Evolutionary conservation across 345 rosid species (phyloP), one percentile per base, ranked within the genome.

Genomic region (Hibiscus mutabilis): DNA sequence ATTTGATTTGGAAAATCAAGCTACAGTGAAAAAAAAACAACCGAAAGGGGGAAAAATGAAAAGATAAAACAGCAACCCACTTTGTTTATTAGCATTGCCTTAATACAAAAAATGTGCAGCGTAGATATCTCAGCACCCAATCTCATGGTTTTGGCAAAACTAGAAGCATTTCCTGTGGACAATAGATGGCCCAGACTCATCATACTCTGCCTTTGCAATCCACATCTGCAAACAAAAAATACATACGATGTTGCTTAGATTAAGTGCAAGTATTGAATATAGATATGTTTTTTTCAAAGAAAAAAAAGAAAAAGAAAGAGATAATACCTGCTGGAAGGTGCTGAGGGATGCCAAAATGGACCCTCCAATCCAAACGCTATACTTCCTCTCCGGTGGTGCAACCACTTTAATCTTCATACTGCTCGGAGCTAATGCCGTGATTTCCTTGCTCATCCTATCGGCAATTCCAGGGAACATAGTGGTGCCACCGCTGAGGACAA

Each of bases 371-470:
- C 53, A 47, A 47, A 15, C 53, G 53, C 53, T 47, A 47, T 47
- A 47, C 53, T 47, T 47, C 53, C 53, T 13, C 53, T 13, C 53
- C n/a, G 53, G 53, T 47, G 53, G 53, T 47, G n/a, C 53, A 47
- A 47, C 53, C 53, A 47, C 53, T 47, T 47, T 47, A 14, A 47
- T 47, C n/a, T 47, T 47, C 53, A 47, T 47, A 12, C n/a, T 47
- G 53, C 53, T 47, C 4, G 53, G 74, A 35, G 92, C 87, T 68
- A 86, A 79, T 24, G 96, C 89, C 4, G 84, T 80, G 49, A 87
- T 86, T 80, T 87, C 92, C 85, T 87, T 89, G 84, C 80, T 86
- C 96, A 89, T 89, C 78, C 96, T 82, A 27, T 87, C 89, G 31
- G 82, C 92, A 35, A 89, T 87, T 55, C 92, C 96, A 0, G 87